A percentile compares a stretch with the other conserved stretches of the same genome.
phyloP scores from a whole-genome alignment of 2,329 filamentous ascomycete species.

The Verticillium klebahnii region DNA sequence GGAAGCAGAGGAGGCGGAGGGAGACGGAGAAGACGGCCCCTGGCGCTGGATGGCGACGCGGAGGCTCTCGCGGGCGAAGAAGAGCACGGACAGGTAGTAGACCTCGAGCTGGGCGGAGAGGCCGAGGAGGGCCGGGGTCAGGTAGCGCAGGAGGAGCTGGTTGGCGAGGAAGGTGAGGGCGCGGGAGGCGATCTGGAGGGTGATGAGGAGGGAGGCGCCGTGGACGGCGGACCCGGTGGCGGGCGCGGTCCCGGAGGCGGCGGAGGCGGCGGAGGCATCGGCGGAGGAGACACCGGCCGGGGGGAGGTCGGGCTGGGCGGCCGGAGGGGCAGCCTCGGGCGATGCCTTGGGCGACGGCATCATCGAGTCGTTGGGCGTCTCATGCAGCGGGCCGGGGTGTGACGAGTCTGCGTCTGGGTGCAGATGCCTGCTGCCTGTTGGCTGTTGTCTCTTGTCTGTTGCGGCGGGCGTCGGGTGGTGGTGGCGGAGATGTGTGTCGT shows the following conservation, averaged over 20 bases:
- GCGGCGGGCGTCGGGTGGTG: neutral
- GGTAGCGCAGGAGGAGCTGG: conserved; percentile 80
- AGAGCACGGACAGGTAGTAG: conserved; percentile 87
- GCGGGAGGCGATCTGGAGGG: conserved; percentile 83
- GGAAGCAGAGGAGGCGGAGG: neutral
- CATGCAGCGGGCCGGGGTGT: neutral
- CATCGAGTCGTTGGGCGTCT: neutral
- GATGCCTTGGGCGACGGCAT: conserved; percentile 2
- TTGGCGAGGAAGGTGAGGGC: conserved; percentile 88
- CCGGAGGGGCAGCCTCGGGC: neutral
- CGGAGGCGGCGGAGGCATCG: conserved; percentile 11
- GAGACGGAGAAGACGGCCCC: conserved; percentile 14
- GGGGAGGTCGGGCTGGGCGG: neutral
- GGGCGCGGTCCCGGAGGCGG: neutral
- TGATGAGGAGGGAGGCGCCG: conserved; percentile 80
- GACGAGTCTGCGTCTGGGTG: neutral
- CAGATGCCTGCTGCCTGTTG: neutral
- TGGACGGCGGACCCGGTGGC: conserved; percentile 37
- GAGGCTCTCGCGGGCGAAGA: conserved; percentile 87
- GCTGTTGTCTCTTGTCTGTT: neutral
- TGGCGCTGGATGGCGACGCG: conserved; percentile 89
- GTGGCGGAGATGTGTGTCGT: neutral
- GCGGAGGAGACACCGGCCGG: neutral
- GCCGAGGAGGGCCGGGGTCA: conserved; percentile 81
- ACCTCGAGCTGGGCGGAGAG: conserved; percentile 87